phyloP scores from a whole-genome alignment of 2,329 filamentous ascomycete genomes.

The Chalaropsis thielavioides region DNA sequence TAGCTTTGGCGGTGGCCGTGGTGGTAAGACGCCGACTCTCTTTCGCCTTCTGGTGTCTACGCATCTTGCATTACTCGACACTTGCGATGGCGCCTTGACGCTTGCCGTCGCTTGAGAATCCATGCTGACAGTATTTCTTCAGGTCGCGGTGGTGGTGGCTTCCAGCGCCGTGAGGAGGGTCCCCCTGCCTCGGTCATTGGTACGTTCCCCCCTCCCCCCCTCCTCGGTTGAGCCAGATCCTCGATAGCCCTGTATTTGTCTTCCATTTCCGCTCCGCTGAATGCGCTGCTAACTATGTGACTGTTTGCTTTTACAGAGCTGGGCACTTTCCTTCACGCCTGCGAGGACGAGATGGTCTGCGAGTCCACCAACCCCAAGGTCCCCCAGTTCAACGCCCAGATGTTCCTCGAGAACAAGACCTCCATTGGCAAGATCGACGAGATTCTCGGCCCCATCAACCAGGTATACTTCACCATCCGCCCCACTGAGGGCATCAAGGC shows the following conservation, averaged over 20 bases:
- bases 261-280: background rate
- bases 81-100: background rate
- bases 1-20: slow-evolving; percentile 26
- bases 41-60: background rate
- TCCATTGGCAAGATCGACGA: slow-evolving; percentile 95
- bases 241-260: background rate
- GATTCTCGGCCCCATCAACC: slow-evolving; percentile 91
- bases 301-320: slow-evolving; percentile 47
- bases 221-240: background rate
- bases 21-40: slow-evolving; percentile 24
- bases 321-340: slow-evolving; percentile 85
- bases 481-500: slow-evolving; percentile 93
- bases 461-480: slow-evolving; percentile 97
- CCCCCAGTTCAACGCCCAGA: slow-evolving; percentile 96
- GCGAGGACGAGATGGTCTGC: slow-evolving; percentile 97
- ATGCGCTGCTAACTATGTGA: background rate
- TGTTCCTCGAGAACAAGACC: slow-evolving; percentile 98
- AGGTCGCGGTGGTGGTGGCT: slow-evolving; percentile 28
- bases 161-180: slow-evolving; percentile 29
- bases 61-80: background rate
- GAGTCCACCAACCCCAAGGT: slow-evolving; percentile 89
- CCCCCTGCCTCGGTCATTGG: slow-evolving; percentile 28
- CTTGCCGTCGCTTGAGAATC: background rate
- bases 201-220: slow-evolving; percentile 19
- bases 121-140: slow-evolving; percentile 8